These are phyloP conservation scores for Caryopteris hybrid DNA, from an alignment of 305 asterid genomes.

Conservation along the genomic window DNA sequence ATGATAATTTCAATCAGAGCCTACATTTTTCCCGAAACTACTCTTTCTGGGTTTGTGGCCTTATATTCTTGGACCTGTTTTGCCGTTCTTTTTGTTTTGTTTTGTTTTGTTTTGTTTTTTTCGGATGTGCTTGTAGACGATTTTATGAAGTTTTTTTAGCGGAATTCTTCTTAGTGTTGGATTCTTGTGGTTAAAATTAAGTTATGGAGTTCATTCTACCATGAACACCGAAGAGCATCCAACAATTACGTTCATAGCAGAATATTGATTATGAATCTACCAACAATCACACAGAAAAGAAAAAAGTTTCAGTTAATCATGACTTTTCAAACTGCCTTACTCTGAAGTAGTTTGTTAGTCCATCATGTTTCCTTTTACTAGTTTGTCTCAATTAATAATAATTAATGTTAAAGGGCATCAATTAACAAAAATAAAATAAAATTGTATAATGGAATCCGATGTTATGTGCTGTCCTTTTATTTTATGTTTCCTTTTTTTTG, in stretches of 20 bases:
- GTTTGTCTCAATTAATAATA: background rate
- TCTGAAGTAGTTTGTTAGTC: slow-evolving; percentile 11
- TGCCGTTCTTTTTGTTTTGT: background rate
- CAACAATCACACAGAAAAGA: background rate
- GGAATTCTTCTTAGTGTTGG: background rate
- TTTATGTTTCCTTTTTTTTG: no score
- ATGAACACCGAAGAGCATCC: slow-evolving; percentile 1
- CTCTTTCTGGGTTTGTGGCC: background rate
- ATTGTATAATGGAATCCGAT: no score
- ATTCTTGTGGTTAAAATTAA: background rate
- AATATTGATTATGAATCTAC: slow-evolving; percentile 5
- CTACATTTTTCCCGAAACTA: background rate
- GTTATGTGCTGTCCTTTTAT: no score
- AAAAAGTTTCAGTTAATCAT: slow-evolving; percentile 13
- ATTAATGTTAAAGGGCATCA: background rate
- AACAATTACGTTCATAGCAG: background rate
- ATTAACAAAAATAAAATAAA: background rate
- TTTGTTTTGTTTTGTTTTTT: background rate
- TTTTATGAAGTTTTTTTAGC: background rate
- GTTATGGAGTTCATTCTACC: background rate
- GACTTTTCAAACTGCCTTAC: slow-evolving; percentile 11
- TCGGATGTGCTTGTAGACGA: background rate
- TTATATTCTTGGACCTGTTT: background rate
- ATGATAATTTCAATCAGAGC: background rate
- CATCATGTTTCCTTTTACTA: slow-evolving; percentile 15